Evolutionary conservation across 805 yeast species (phyloP).

Genomic region (Wickerhamomyces ciferrii): DNA sequence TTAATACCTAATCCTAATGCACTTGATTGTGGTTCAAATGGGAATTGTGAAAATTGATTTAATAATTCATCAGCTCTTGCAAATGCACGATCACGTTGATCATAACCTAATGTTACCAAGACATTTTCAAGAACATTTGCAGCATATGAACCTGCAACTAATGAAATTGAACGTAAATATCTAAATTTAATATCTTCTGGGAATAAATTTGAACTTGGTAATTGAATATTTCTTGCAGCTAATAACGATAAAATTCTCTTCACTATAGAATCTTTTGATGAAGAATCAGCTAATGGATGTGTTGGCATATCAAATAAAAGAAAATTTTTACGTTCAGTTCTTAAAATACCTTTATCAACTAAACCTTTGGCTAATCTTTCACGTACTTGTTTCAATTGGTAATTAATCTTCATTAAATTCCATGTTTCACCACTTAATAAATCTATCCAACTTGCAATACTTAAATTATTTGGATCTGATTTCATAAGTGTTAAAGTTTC

Average conservation of each 20-base stretch:
- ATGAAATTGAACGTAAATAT: slow-evolving; percentile 70
- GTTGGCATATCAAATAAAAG: slow-evolving; percentile 97
- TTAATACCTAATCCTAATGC: slow-evolving; percentile 70
- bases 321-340: slow-evolving; percentile 94
- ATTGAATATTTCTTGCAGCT: slow-evolving; percentile 62
- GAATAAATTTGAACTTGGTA: slow-evolving; percentile 57
- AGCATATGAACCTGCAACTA: slow-evolving; percentile 88
- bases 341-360: slow-evolving; percentile 92
- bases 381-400: slow-evolving; percentile 95
- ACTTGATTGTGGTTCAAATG: slow-evolving; percentile 60
- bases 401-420: slow-evolving; percentile 90
- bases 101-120: slow-evolving; percentile 68
- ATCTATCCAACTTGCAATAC: slow-evolving; percentile 91
- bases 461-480: slow-evolving; percentile 68
- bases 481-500: slow-evolving; percentile 91
- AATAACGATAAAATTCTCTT: slow-evolving; percentile 66
- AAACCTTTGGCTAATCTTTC: slow-evolving; percentile 95
- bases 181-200: slow-evolving; percentile 65
- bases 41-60: slow-evolving; percentile 77
- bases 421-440: slow-evolving; percentile 93
- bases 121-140: slow-evolving; percentile 96
- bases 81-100: slow-evolving; percentile 87
- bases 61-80: slow-evolving; percentile 91
- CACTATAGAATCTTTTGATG: slow-evolving; percentile 77
- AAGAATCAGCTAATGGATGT: slow-evolving; percentile 87